Base-by-base conservation (phyloP, 768 basidiomycete genomes). In the Solioccasus polychromus region DNA sequence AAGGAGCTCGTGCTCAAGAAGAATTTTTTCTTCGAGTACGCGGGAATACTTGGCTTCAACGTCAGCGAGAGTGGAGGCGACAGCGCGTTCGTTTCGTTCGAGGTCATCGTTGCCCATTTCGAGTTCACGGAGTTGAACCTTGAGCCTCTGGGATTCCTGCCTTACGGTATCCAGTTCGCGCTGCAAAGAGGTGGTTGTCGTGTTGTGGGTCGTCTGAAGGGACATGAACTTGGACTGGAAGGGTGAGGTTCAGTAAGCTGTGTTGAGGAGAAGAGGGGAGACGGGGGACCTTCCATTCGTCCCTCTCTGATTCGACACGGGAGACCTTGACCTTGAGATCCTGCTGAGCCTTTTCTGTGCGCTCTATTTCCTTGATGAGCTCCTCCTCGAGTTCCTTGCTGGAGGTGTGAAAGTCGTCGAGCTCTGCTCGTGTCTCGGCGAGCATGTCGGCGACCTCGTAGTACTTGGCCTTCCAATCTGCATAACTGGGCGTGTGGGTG, bases 71-170 rank as follows among this genome's bases (percentile, higher is more conserved):
- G 80, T 88, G 39, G 86, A 90, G 8, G 86, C 79, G 32, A 89
- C 85, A 40, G 88, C 88, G 23, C 96, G 81, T 62, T 97, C 95
- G 64, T 88, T 94, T 51, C 93, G 78, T 63, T 98, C 96, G 47
- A 99, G 74, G 69, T 98, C 94, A 59, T 99, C 96, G 59, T 96
- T 97, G 37, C 95, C 95, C 82, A 98, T 88, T 69, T 98, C 95
- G 24, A 96, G 73, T 64, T 97, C 91, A 18, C 89, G 80, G 15
- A 92, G 69, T 60, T 87, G 83, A 18, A 86, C 71, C 67, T 88
- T 88, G 50, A 79, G 66, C 39, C 73, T 72, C 60, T 86, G 85
- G 51, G 84, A 76, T 48, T 85, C 82, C 59, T 87, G 82, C 45
- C 91, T 79, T 29, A 89, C 74, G 45, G 78, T 80, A 58, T 95